These are phyloP conservation scores for Euphrasia arctica DNA, from an alignment of 305 asterid genomes.

Conservation along the genomic window DNA sequence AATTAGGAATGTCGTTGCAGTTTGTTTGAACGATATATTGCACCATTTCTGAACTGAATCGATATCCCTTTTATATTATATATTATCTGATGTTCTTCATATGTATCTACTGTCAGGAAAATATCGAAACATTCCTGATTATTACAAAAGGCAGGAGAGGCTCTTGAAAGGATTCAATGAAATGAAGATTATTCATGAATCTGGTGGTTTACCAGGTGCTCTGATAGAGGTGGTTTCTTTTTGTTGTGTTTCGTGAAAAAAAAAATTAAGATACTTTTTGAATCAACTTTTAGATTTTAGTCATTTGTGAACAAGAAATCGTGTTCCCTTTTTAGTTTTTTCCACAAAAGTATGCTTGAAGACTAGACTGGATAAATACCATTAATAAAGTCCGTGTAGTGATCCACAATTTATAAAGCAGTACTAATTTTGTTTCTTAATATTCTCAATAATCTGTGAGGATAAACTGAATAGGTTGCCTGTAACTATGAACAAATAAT, in stretches of 20 bases:
- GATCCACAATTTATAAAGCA: no score
- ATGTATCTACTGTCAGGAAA: slow-evolving; percentile 38
- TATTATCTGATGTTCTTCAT: neutral
- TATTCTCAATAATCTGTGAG: slow-evolving; percentile 36
- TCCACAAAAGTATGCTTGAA: neutral
- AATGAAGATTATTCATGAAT: slow-evolving; percentile 75
- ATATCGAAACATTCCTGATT: slow-evolving; percentile 69
- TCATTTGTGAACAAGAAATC: neutral
- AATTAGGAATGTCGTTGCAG: neutral
- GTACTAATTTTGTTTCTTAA: no score
- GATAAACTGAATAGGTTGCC: slow-evolving; percentile 67
- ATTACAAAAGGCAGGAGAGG: slow-evolving; percentile 77
- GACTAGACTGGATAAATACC: no score
- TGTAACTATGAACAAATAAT: no score
- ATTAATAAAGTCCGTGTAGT: no score
- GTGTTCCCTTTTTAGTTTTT: slow-evolving; percentile 8
- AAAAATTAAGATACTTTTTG: neutral
- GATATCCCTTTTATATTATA: no score
- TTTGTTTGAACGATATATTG: neutral
- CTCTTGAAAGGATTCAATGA: slow-evolving; percentile 80
- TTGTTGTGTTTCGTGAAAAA: no score
- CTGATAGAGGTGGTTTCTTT: slow-evolving; percentile 51
- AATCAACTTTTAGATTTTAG: slow-evolving; percentile 1
- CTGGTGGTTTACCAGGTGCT: slow-evolving; percentile 53
- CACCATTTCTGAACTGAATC: no score